Evolutionary conservation across 2,329 filamentous ascomycete species (phyloP).

Genomic region (Metarhizium robertsii): DNA sequence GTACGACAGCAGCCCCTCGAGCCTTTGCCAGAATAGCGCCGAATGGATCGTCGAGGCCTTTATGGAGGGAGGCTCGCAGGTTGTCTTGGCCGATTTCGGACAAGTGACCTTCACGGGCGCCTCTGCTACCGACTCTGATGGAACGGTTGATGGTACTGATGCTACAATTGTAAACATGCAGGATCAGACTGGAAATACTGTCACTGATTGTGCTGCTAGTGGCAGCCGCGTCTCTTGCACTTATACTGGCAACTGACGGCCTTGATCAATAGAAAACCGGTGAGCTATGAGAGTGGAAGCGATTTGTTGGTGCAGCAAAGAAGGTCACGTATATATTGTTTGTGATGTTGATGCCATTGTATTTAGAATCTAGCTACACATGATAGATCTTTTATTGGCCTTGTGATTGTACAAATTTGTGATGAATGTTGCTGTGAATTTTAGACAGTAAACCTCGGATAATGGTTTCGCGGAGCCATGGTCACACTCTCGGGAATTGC

Average conservation of each 20-base stretch:
- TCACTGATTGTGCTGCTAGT: not conserved
- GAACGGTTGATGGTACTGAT: not conserved
- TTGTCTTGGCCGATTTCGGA: not conserved
- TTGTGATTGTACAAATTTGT: no score
- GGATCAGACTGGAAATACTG: not conserved
- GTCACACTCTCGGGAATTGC: no score
- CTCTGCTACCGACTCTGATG: not conserved
- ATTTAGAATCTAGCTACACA: no score
- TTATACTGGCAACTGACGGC: not conserved
- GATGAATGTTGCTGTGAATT: no score
- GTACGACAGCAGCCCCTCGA: conserved; percentile 32
- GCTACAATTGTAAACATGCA: not conserved
- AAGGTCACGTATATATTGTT: no score
- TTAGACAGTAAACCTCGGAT: no score
- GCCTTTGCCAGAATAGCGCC: conserved; percentile 45
- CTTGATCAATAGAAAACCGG: no score
- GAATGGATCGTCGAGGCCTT: conserved; percentile 21
- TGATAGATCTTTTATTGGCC: no score
- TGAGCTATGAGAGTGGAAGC: no score
- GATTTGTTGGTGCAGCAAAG: no score
- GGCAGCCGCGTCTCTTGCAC: not conserved
- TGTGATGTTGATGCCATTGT: no score
- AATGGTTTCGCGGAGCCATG: no score
- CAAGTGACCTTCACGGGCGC: not conserved
- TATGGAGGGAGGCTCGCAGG: not conserved